phyloP scores from a whole-genome alignment of 176 grass and related monocot genomes.

The Oryza glaberrima region DNA sequence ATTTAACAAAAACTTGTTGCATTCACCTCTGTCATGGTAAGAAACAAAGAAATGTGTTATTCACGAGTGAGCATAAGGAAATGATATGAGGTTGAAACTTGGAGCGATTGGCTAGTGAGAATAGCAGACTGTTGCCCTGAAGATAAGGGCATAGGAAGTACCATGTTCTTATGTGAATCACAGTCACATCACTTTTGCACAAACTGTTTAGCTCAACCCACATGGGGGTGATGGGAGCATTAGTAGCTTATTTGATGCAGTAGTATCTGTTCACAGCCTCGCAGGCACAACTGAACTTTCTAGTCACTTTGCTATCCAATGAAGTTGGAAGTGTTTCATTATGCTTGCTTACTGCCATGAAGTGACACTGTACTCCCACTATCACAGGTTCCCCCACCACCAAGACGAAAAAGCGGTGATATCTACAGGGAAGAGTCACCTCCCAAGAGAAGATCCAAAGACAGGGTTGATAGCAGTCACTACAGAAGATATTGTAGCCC shows the following conservation, averaged over 20 bases:
- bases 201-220: not conserved
- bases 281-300: not conserved
- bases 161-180: not conserved
- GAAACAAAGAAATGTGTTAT: not conserved
- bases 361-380: not conserved
- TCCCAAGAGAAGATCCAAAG: slow-evolving; percentile 44
- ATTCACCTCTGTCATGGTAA: not conserved
- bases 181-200: not conserved
- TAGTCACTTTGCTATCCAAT: not conserved
- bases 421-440: slow-evolving; percentile 56
- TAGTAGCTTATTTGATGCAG: not conserved
- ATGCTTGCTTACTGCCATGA: slow-evolving; percentile 12
- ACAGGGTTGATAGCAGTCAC: slow-evolving; percentile 26
- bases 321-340: not conserved
- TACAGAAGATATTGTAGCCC: slow-evolving; percentile 44
- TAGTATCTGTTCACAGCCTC: not conserved
- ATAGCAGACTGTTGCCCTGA: not conserved
- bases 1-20: not conserved
- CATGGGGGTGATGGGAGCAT: not conserved
- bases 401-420: slow-evolving; percentile 41
- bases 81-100: not conserved
- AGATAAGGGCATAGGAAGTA: not conserved
- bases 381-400: slow-evolving; percentile 69
- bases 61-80: not conserved
- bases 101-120: not conserved